A percentile compares a stretch with the other conserved stretches of the same genome.
Evolutionary conservation across 1,139 yeast species (phyloP).

Genomic region (Sugiyamaella neomexicana): DNA sequence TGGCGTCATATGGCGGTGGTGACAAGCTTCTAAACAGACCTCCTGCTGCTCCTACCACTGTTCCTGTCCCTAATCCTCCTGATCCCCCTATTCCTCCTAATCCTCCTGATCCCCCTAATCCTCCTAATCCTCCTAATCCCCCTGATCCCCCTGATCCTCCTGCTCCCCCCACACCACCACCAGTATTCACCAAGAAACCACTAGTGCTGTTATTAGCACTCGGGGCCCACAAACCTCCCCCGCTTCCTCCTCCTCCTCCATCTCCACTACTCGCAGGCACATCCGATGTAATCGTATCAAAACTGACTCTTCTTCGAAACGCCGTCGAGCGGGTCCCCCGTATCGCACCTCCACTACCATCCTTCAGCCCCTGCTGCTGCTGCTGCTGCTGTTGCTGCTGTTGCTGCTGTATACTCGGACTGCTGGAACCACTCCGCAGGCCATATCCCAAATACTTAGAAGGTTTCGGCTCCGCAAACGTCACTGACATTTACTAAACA

Average conservation of each 20-base stretch:
- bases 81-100: no score
- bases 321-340: neutral
- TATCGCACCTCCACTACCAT: neutral
- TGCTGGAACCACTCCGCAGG: constrained; percentile 8
- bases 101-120: no score
- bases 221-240: neutral
- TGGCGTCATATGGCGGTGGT: constrained; percentile 6
- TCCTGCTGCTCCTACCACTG: no score
- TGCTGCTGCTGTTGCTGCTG: no score
- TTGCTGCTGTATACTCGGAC: constrained; percentile 13
- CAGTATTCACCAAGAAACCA: constrained; percentile 2
- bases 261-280: constrained; percentile 9
- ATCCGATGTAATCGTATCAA: constrained; percentile 31
- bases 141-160: no score
- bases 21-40: constrained; percentile 5
- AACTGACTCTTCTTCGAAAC: constrained; percentile 31
- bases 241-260: neutral
- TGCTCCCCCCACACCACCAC: neutral
- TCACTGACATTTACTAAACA: constrained; percentile 25
- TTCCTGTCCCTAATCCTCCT: no score
- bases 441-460: constrained; percentile 20
- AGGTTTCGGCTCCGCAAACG: constrained; percentile 29
- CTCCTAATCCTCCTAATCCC: no score
- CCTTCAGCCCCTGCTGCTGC: neutral
- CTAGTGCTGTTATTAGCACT: constrained; percentile 10